phyloP scores from a whole-genome alignment of 768 basidiomycete genomes.

The Macrocybe gigantea region DNA sequence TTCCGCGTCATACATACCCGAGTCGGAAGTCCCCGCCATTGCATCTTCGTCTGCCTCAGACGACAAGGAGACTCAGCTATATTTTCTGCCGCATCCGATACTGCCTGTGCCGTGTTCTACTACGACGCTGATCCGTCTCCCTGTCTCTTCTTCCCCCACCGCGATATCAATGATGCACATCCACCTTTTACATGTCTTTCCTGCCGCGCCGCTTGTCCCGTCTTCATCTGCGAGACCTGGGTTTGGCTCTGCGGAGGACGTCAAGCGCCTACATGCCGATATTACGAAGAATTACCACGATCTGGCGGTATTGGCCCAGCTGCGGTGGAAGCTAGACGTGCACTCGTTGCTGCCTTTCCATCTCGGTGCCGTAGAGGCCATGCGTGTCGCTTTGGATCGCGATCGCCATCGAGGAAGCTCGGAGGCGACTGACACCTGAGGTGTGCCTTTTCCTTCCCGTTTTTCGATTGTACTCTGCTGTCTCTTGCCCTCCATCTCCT shows the following conservation, averaged over 20 bases:
- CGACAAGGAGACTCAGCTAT: slow-evolving; percentile 8
- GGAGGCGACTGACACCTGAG: too few species aligned
- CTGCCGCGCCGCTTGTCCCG: slow-evolving; percentile 12
- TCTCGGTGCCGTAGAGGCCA: slow-evolving; percentile 63
- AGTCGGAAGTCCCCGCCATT: slow-evolving; percentile 12
- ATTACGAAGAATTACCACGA: slow-evolving; percentile 67
- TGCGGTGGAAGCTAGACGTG: slow-evolving; percentile 41
- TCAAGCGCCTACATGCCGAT: slow-evolving; percentile 37
- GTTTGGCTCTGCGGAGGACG: slow-evolving; percentile 16
- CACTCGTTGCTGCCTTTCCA: slow-evolving; percentile 65
- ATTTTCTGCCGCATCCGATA: slow-evolving; percentile 23
- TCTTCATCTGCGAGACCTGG: slow-evolving; percentile 29
- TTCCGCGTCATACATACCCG: slow-evolving; percentile 26
- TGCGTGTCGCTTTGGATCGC: slow-evolving; percentile 39
- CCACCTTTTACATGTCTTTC: slow-evolving; percentile 43
- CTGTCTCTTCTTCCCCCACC: slow-evolving; percentile 35
- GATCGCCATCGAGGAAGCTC: slow-evolving; percentile 10
- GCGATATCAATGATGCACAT: slow-evolving; percentile 52
- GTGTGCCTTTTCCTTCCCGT: not conserved
- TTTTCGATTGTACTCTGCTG: too few species aligned
- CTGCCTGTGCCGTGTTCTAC: slow-evolving; percentile 51
- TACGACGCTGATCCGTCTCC: slow-evolving; percentile 52
- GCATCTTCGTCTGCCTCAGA: slow-evolving; percentile 8
- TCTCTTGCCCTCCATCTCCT: too few species aligned
- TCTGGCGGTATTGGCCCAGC: slow-evolving; percentile 53